These are phyloP conservation scores for Ogataea methanolica DNA, from an alignment of 805 yeast species.

Conservation along the genomic window DNA sequence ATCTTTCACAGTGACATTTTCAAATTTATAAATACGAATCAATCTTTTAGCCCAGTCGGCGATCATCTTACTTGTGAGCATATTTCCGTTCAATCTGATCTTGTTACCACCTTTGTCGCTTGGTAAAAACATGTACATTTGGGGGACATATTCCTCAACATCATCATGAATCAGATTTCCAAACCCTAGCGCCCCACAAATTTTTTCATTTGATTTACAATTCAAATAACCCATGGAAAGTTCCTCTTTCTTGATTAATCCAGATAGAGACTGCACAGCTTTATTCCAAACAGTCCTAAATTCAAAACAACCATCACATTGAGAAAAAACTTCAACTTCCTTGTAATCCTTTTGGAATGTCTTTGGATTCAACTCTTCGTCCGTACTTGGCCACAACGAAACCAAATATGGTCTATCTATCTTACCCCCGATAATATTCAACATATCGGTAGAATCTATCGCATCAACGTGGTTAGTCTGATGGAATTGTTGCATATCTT, in stretches of 20 bases:
- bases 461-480: constrained; percentile 5
- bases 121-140: constrained; percentile 39
- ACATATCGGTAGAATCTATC: constrained; percentile 35
- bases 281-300: constrained; percentile 55
- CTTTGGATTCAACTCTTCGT: constrained; percentile 32
- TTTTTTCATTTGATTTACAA: constrained; percentile 43
- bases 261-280: constrained; percentile 42
- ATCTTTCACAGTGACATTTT: constrained; percentile 22
- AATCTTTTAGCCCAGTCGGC: constrained; percentile 45
- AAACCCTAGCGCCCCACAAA: constrained; percentile 52
- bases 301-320: constrained; percentile 46
- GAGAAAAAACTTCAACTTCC: constrained; percentile 33
- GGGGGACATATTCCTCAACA: constrained; percentile 15
- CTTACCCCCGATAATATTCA: constrained; percentile 49
- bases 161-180: constrained; percentile 23
- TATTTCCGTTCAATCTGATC: constrained; percentile 34
- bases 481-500: constrained; percentile 27
- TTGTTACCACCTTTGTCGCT: constrained; percentile 47
- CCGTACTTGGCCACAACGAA: constrained; percentile 61
- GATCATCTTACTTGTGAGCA: constrained; percentile 24
- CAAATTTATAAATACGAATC: constrained; percentile 40
- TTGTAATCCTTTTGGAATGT: constrained; percentile 31
- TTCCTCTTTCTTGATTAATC: constrained; percentile 7
- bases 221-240: constrained; percentile 48
- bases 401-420: constrained; percentile 47